Conservation (phyloP, 331 rosid genomes). For the Stylosanthes scabra region DNA sequence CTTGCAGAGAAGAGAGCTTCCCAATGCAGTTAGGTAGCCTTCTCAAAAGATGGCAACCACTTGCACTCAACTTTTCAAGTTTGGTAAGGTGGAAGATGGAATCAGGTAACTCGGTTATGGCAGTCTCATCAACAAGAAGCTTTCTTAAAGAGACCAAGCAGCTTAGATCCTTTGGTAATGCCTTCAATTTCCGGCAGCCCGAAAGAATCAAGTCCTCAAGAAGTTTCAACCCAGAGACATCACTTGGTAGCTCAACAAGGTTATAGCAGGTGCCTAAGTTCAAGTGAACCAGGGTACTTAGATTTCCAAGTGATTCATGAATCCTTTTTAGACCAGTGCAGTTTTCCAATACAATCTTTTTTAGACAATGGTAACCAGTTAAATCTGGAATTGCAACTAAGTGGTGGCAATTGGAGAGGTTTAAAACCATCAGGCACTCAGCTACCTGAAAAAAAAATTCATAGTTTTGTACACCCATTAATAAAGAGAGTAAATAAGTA, state of each 20-base stretch:
- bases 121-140: constrained; percentile 52
- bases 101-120: constrained; percentile 48
- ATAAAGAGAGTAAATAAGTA: background rate
- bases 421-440: constrained; percentile 47
- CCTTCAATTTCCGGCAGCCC: constrained; percentile 46
- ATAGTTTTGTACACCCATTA: background rate
- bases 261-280: constrained; percentile 42
- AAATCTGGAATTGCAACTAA: constrained; percentile 57
- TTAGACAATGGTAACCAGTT: constrained; percentile 38
- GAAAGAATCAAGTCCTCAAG: constrained; percentile 54
- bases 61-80: constrained; percentile 49
- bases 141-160: constrained; percentile 52
- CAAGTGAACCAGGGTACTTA: constrained; percentile 46
- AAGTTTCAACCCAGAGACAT: constrained; percentile 54
- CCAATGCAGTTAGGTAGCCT: constrained; percentile 57
- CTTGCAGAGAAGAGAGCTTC: constrained; percentile 46
- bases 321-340: constrained; percentile 44
- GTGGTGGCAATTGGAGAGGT: constrained; percentile 41
- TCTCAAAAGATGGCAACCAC: constrained; percentile 39
- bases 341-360: constrained; percentile 47
- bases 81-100: constrained; percentile 51
- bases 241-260: constrained; percentile 47
- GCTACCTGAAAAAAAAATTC: constrained; percentile 46
- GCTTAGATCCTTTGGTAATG: constrained; percentile 51
- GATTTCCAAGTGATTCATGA: constrained; percentile 54